Base-by-base conservation (phyloP, 2,329 filamentous ascomycete species). In the Nemania diffusa region DNA sequence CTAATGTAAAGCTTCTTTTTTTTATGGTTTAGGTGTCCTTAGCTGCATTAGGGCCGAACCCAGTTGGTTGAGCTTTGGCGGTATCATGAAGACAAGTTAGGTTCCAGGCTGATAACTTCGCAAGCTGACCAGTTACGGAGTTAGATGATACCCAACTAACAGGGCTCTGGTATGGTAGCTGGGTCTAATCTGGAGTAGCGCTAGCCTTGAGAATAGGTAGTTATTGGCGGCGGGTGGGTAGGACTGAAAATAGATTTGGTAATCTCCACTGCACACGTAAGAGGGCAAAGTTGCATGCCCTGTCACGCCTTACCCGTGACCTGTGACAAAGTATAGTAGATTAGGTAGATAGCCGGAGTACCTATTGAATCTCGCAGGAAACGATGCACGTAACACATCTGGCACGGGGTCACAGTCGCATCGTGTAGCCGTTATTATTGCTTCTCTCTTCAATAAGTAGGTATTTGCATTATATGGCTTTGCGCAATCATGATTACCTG, bases 161-260 rank as follows among this genome's bases (percentile, higher is more conserved):
- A 40, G 11, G 34, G 3, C 34, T 6, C 34, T 40, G 15, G 9
- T 9, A 5, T 2, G 20, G 22, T 44, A 1, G 20, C 34, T 13
- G 50, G 63, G 51, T 62, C 27, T 48, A 48, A 61, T 67, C 61
- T 61, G 61, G 34, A 40, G 34, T 40, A 32, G n/a, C n/a, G n/a
- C n/a, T n/a, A n/a, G n/a, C n/a, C n/a, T 32, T 9, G 5, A 32
- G 29, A 9, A 5, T 40, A 40, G 34, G 42, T 15, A 46, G 15
- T 46, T 20, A 22, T 20, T 20, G 5, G 5, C 20, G n/a, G n/a
- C n/a, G n/a, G n/a, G n/a, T 20, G 57, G 62, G 62, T 65, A 65
- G 52, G 56, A 62, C 65, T 62, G 65, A 68, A 68, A 68, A 68
- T 68, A 68, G 62, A 68, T 37, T 44, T 40, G 55, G 32, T 52